Base-by-base conservation (phyloP, 768 basidiomycete species). In the Lactifluus hygrophoroides region DNA sequence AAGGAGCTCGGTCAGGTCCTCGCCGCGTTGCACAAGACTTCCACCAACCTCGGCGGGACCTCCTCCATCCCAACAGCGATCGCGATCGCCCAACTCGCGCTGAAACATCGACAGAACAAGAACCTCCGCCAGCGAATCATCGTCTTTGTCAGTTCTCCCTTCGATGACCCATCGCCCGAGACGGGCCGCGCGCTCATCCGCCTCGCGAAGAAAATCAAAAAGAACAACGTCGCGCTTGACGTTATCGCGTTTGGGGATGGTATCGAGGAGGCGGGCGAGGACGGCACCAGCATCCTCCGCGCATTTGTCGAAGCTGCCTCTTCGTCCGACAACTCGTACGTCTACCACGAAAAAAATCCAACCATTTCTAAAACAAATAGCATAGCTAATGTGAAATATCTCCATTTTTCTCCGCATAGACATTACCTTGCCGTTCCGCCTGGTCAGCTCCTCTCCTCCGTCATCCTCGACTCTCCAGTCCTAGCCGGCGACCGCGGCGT, bases 91-190 rank as follows among this genome's bases (percentile, higher is more conserved):
- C 94, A 94, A 69, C 84, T 99, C 51, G 94, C 96, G 0, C 79
- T 99, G 48, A 99, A 99, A 71, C 96, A 99, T 71, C 79, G 96
- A 57, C 92, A 94, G 73, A 97, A 98, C 79, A 98, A 98, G 82
- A 97, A 94, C 67, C 85, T 95, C 30, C 87, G 94, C 21, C 96
- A 99, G 67, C 84, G 96, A 40, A 90, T 99, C 66, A 84, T 99
- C 68, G 89, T 92, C 44, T 96, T 98, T 65, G 86, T 94, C 54
- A 94, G 85, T 16, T 94, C 91, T 3, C 96, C 96, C 1, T 72
- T 94, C n/a, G 77, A 81, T 21, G 85, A 83, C 30, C 69, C 75
- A 30, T 84, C 77, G 8, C 81, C 85, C 11, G 86, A 90, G 58
- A 88, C 91, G 69, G 84, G 87, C 65, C 77, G 78, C 37, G 60